Evolutionary conservation across 139 green algal species (phyloP), one percentile per base, ranked within the genome.

Genomic region (Tetradesmus lagerheimii): DNA sequence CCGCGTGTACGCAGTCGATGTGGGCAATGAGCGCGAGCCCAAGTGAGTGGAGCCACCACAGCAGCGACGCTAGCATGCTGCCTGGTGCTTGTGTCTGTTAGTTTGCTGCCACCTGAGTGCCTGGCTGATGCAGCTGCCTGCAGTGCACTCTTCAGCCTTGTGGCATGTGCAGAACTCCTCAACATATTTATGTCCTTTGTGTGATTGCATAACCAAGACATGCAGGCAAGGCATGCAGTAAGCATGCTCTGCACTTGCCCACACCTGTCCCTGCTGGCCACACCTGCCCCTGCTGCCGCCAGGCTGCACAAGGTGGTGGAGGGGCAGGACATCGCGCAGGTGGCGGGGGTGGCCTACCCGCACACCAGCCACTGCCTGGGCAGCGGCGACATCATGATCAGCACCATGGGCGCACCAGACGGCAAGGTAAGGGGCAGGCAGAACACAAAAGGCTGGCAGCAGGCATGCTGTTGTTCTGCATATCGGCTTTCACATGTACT

Each of bases 321-420:
- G 92, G 81, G 92, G 0, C 86, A 92, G 50, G 94, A 95, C 20
- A 95, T 98, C 78, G 62, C 87, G 80, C 87, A 35, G 23, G 77
- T 50, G 25, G 82, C 89, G 31, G 95, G 95, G 2, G 92, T 96
- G 43, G 87, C 89, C 12, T 96, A 91, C 90, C 93, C 95, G 34
- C 96, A 98, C 93, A 94, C 93, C 38, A 90, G 89, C 20, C 96
- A 97, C 93, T 97, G 96, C 92, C 92, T 97, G 84, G 95, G 88
- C 34, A 92, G 35, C 41, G 94, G 95, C 18, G 90, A 95, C 4
- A 93, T 96, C 87, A 94, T 96, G 92, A 90, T 96, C 78, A 85
- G 90, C 77, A 74, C 53, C 37, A 90, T 92, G 78, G 87, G 87
- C 41, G 31, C 9, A 29, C 66, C 66, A 29, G 85, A 84, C 23